These are phyloP conservation scores for Meyerozyma smithsonii DNA, from an alignment of 1,139 yeast genomes.

Conservation along the genomic window DNA sequence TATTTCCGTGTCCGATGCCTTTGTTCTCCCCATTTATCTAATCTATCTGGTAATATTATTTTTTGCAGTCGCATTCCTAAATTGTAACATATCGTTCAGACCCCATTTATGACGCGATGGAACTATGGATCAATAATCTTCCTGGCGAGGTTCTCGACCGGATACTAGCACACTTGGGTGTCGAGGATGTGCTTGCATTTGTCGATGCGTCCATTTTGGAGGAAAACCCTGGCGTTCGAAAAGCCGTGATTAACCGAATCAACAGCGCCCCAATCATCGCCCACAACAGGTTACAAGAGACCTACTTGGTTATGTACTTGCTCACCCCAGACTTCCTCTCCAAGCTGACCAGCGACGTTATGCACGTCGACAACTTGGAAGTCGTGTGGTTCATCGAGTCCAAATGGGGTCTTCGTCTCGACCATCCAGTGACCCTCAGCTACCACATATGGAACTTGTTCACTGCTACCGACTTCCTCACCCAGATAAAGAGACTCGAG, in stretches of 20 bases:
- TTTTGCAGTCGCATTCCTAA: background rate
- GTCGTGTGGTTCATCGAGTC: constrained; percentile 6
- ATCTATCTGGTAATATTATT: background rate
- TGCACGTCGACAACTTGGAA: constrained; percentile 4
- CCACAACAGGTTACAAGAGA: constrained; percentile 13
- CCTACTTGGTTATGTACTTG: constrained; percentile 13
- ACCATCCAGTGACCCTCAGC: constrained; percentile 14
- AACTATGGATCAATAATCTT: constrained; percentile 1
- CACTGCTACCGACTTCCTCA: constrained; percentile 14
- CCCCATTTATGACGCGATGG: background rate
- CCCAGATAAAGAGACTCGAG: constrained; percentile 6
- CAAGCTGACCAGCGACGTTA: constrained; percentile 7
- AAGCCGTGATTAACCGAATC: constrained; percentile 7
- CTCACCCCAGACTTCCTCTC: constrained; percentile 11
- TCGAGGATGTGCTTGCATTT: background rate
- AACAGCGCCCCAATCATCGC: constrained; percentile 7
- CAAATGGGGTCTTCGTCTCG: constrained; percentile 4
- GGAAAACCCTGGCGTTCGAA: background rate
- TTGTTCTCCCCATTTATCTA: background rate
- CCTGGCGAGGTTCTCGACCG: constrained; percentile 4
- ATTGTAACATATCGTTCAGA: background rate
- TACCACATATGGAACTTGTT: constrained; percentile 19
- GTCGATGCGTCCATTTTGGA: background rate
- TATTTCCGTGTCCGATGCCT: background rate
- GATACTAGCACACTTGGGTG: background rate